Evolutionary conservation across 257 asterid species (phyloP).

Genomic region (Rubia yunnanensis): DNA sequence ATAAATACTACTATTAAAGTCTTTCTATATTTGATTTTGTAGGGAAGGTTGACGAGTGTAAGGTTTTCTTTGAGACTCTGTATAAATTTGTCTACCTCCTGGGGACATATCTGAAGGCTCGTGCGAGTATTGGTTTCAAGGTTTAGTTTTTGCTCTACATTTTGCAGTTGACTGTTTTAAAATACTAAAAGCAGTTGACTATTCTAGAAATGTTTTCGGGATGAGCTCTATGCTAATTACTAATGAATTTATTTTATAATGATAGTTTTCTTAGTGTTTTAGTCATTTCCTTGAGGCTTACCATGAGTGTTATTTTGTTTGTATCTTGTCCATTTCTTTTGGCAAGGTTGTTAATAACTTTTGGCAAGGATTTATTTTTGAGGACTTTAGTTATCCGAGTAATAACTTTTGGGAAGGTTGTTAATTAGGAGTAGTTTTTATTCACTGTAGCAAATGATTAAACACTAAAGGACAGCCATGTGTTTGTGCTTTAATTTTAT

Average conservation of each 20-base stretch:
- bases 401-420: no score
- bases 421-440: no score
- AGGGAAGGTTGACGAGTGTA: conserved; percentile 83
- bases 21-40: conserved; percentile 25
- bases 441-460: no score
- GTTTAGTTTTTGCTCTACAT: background rate
- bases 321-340: background rate
- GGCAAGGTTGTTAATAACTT: no score
- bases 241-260: no score
- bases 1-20: conserved; percentile 4
- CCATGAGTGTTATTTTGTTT: background rate
- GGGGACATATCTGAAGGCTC: conserved; percentile 93
- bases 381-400: no score
- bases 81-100: conserved; percentile 84
- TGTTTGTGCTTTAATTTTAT: no score
- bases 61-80: conserved; percentile 51
- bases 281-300: background rate
- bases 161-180: no score
- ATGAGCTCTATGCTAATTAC: background rate
- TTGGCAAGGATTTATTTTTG: no score
- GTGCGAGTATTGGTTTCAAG: conserved; percentile 45
- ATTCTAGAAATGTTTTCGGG: background rate
- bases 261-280: background rate
- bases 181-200: background rate
- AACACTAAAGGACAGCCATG: no score